These are phyloP conservation scores for Phytophthora constricta DNA, from an alignment of 352 stramenopile genomes.

Conservation along the genomic window DNA sequence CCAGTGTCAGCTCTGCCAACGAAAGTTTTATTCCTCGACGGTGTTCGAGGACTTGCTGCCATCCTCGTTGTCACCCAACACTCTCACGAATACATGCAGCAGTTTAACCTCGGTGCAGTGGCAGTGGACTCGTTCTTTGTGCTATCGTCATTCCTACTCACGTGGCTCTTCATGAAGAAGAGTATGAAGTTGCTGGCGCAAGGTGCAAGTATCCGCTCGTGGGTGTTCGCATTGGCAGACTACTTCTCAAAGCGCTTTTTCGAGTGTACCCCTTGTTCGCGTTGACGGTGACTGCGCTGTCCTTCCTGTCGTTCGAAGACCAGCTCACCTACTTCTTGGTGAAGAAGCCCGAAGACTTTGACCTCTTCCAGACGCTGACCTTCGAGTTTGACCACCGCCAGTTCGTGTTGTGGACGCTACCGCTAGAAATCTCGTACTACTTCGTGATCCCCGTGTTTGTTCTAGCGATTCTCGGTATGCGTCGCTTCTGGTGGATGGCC, in stretches of 20 bases:
- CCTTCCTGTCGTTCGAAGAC: conserved; percentile 33
- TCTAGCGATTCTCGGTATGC: conserved; percentile 24
- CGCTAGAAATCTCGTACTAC: conserved; percentile 53
- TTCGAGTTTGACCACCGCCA: conserved; percentile 44
- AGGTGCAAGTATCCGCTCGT: conserved; percentile 19
- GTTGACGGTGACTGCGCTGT: conserved; percentile 37
- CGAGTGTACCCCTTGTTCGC: conserved; percentile 63
- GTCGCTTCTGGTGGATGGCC: conserved; percentile 35
- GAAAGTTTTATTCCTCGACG: conserved; percentile 44
- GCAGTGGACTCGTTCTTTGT: conserved; percentile 56
- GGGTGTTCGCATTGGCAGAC: conserved; percentile 34
- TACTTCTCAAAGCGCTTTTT: conserved; percentile 64
- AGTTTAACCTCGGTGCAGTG: conserved; percentile 28
- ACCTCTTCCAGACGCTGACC: conserved; percentile 42
- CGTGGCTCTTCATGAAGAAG: conserved; percentile 46
- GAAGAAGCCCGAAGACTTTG: conserved; percentile 25
- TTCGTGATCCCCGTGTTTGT: conserved; percentile 50
- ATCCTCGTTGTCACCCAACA: conserved; percentile 38
- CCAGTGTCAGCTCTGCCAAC: conserved; percentile 10
- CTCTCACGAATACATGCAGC: conserved; percentile 26
- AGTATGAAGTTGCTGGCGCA: conserved; percentile 32
- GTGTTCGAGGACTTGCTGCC: conserved; percentile 45
- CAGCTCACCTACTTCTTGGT: conserved; percentile 41
- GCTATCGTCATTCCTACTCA: conserved; percentile 50
- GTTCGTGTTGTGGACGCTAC: conserved; percentile 61